Evolutionary conservation across 257 asterid genomes (phyloP).

Genomic region (Fraxinus cuspidata): DNA sequence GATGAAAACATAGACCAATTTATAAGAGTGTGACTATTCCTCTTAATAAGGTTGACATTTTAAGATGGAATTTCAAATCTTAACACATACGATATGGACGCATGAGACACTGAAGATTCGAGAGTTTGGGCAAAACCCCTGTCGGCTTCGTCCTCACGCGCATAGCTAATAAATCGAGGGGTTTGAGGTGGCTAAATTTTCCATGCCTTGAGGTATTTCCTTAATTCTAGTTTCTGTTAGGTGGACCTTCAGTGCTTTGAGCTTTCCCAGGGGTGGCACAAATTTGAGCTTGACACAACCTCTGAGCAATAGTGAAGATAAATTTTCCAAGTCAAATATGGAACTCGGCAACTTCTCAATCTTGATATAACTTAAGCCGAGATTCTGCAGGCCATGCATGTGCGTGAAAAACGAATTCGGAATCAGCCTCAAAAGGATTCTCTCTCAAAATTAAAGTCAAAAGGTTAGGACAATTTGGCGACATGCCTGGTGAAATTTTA

Average conservation of each 20-base stretch:
- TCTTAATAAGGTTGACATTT: too few relatives aligned
- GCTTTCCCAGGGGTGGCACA: constrained; percentile 29
- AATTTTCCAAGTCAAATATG: constrained; percentile 30
- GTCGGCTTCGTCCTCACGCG: constrained; percentile 20
- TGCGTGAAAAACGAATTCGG: constrained; percentile 31
- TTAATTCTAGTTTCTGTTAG: constrained; percentile 20
- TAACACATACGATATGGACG: constrained; percentile 26
- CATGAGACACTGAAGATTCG: constrained; percentile 30
- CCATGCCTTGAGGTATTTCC: constrained; percentile 30
- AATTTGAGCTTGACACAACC: constrained; percentile 23
- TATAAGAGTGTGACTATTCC: too few relatives aligned
- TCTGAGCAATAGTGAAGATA: constrained; percentile 27
- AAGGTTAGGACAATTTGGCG: constrained; percentile 30
- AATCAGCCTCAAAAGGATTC: constrained; percentile 29
- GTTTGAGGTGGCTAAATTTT: constrained; percentile 30
- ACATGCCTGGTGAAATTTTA: constrained; percentile 19
- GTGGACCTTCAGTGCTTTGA: constrained; percentile 27
- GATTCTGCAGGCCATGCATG: constrained; percentile 26
- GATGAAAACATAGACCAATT: too few relatives aligned
- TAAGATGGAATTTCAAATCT: too few relatives aligned
- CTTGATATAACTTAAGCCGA: constrained; percentile 27
- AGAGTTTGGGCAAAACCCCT: constrained; percentile 27
- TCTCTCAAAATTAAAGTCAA: constrained; percentile 26
- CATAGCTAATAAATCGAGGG: constrained; percentile 26
- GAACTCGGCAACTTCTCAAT: constrained; percentile 30